Conservation (phyloP, 345 rosid genomes). For the Pugionium dolabratum region DNA sequence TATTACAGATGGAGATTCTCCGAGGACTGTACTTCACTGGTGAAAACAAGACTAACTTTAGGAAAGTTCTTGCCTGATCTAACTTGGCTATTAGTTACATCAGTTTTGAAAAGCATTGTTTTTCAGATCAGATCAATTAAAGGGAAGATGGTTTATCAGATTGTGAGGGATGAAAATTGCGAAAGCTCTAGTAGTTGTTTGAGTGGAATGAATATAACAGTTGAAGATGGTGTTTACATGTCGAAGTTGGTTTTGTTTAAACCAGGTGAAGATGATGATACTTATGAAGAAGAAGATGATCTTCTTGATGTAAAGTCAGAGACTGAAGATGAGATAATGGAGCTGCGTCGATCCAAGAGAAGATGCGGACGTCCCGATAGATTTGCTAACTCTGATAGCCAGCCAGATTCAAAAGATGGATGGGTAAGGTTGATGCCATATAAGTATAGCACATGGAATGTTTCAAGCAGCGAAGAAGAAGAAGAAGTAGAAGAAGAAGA, state of each 20-base stretch:
- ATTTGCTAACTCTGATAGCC: conserved; percentile 10
- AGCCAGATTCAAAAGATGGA: conserved; percentile 6
- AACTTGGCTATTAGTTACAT: conserved; percentile 66
- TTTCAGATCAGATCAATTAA: conserved; percentile 60
- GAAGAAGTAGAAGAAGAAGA: background rate
- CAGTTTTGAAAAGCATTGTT: conserved; percentile 51
- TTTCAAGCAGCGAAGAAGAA: too few species aligned
- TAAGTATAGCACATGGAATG: background rate
- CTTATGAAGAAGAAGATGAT: background rate
- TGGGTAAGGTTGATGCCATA: conserved; percentile 41
- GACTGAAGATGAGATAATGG: conserved; percentile 45
- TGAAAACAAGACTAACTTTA: conserved; percentile 54
- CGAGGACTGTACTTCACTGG: conserved; percentile 58
- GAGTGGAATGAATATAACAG: conserved; percentile 52
- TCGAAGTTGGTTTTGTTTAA: conserved; percentile 48
- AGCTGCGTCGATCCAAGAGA: conserved; percentile 52
- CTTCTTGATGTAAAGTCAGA: conserved; percentile 31
- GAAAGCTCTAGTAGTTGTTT: conserved; percentile 33
- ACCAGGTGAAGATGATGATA: conserved; percentile 40
- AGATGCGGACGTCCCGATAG: conserved; percentile 32
- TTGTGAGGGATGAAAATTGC: conserved; percentile 42
- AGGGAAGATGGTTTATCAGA: conserved; percentile 67
- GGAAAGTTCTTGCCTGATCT: conserved; percentile 74
- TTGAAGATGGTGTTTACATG: conserved; percentile 49
- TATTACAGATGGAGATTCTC: conserved; percentile 67